Evolutionary conservation across 192 early-diverging fungal genomes (phyloP), one percentile per base, ranked within the genome.

Genomic region (Tieghemiomyces parasiticus): DNA sequence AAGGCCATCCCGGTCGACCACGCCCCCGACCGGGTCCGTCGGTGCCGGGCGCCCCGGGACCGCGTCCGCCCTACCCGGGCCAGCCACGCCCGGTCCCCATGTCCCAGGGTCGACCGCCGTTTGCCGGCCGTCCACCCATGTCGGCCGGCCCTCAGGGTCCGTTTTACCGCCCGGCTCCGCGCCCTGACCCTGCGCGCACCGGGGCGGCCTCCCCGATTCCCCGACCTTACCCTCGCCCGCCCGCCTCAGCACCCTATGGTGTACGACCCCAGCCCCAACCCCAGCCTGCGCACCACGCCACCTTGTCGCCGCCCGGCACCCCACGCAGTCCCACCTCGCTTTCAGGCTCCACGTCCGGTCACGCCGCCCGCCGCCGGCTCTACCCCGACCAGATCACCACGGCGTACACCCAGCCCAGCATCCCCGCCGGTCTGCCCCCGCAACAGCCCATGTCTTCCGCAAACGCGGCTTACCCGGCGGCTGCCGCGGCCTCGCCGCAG

Each of bases 311-410:
- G 56, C 33, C 59, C 29, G 26, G 61, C 16, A 34, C 35, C 6
- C 26, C 42, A 56, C 0, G 48, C 59, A 25, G 47, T 46, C 26
- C 30, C 58, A 13, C 38, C 63, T 19, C 44, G 52, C n/a, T 65
- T 58, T 14, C 58, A 14, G 50, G 50, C 14, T 52, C 50, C 24
- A 30, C 50, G 2, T 52, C 50, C 2, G 50, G 50, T 20, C 50
- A 52, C 8, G 50, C 20, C 26, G 24, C 65, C 20, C 66, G 70
- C 20, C 65, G 70, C 22, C 66, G 70, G n/a, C 35, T 65, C 2
- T 71, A 71, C 34, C 66, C 70, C 1, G 70, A 71, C 30, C 70
- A 71, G 52, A 58, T 64, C 14, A 58, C 66, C 13, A 31, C 63
- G 20, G 68, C 60, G 0, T 70, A 67, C 35, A 35, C 24, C n/a